Evolutionary conservation across 2,329 filamentous ascomycete species (phyloP), one percentile per base, ranked within the genome.

Genomic region (Arthrocladium fulminans): DNA sequence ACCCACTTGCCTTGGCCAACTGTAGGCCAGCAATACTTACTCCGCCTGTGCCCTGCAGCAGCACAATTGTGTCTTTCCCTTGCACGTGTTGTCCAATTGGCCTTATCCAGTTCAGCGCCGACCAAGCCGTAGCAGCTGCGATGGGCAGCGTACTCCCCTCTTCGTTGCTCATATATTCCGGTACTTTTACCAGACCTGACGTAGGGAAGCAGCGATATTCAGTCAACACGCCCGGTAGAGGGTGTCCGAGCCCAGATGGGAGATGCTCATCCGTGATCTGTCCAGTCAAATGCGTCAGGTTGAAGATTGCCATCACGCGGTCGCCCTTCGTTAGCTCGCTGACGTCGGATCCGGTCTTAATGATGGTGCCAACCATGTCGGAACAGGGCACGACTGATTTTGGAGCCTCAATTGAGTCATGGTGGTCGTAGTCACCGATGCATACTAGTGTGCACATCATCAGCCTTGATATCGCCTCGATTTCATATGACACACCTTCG

Each of bases 361-460:
- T 53, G 2, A 73, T 57, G 47, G 71, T 67, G 1, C 68, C 68
- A 0, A 67, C 66, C 2, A 66, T 66, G 30, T 75, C 72, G 24
- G 67, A 68, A 23, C 66, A 60, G 0, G 63, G 60, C 1, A 65
- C 64, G 1, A 61, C 57, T 4, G 24, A 20, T 13, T 6, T 13
- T 13, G 9, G 13, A 3, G 10, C 13, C 30, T 61, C 64, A 39
- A 79, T 65, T 3, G 73, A 71, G 56, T 74, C 73, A 67, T 85
- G 80, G 63, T 86, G 80, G 60, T 71, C 79, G 67, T 85, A 86
- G 10, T 78, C 68, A 24, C 83, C 83, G 68, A 75, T 80, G 59
- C 71, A 72, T 17, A 86, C 82, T 82, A 50, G 34, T 49, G 10
- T 54, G 49, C 17, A 22, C 6, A 22, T 10, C 37, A 19, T 7